Evolutionary conservation across 257 asterid species (phyloP), one percentile per base, ranked within the genome.

Genomic region (Forsythia viridissima): DNA sequence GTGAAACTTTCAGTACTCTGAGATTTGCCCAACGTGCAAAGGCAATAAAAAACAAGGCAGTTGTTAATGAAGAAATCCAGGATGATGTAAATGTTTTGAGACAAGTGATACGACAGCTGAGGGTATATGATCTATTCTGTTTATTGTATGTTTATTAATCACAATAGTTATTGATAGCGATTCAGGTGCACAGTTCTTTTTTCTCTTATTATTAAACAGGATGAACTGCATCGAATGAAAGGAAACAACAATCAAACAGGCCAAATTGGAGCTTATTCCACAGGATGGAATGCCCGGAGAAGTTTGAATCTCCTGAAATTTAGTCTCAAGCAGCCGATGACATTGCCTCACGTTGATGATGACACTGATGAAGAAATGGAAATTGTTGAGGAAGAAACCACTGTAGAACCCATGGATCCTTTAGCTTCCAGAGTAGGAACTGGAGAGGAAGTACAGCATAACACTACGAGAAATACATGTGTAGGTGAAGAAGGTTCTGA

Each of bases 11-110:
- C 72, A 91, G 99, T 85, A 93, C 99, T 40, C 85, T 96, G 84
- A 91, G 98, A 88, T 96, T 96, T 85, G 99, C 99, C 61, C 98
- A 96, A 79, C 96, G 99, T 41, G 99, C 99, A 41, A 96, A 96
- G 89, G 97, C 98, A 78, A 92, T 96, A 78, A 96, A 91, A 91
- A 96, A 96, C 80, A 93, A 90, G 88, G 98, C 99, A 80, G 84
- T 85, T 73, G 81, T 92, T 37, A 96, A 96, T 74, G 99, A 96
- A 89, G 99, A 93, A 86, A 89, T 92, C 97, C 98, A 92, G 82
- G 95, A 94, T 76, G 97, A 96, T 82, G 98, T 96, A 52, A 92
- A 89, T 81, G 93, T 90, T 74, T 82, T 96, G 86, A 90, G 97
- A 83, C 93, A 87, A 84, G 94, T 91, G 73, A 93, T 96, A 82